A percentile compares a stretch with the other conserved stretches of the same genome.
Conservation (phyloP, 192 early-diverging fungal genomes). For the Backusella psychrophila region DNA sequence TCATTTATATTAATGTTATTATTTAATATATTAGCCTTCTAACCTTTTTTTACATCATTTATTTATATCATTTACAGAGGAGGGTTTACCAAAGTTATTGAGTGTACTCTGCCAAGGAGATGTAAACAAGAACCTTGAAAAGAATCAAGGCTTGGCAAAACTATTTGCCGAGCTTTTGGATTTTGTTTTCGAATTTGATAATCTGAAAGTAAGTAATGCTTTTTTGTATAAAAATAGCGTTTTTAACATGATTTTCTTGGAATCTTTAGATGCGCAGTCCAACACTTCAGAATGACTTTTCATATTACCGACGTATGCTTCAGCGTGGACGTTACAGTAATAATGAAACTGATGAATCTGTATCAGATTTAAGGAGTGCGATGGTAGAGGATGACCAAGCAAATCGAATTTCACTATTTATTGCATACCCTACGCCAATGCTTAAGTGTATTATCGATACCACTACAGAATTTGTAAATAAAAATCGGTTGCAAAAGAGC, state of each 20-base stretch:
- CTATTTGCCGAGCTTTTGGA: constrained; percentile 81
- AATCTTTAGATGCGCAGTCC: constrained; percentile 33
- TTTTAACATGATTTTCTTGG: background rate
- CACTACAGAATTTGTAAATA: constrained; percentile 64
- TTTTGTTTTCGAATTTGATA: constrained; percentile 91
- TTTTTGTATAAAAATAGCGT: background rate
- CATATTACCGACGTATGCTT: constrained; percentile 91
- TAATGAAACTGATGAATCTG: background rate
- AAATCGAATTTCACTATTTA: constrained; percentile 95
- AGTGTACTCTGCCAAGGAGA: constrained; percentile 65
- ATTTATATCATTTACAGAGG: constrained; percentile 37
- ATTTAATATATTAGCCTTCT: background rate
- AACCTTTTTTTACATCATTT: background rate
- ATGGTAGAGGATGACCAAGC: constrained; percentile 84
- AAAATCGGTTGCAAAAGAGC: constrained; percentile 38
- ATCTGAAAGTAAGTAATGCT: constrained; percentile 71
- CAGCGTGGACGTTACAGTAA: constrained; percentile 58
- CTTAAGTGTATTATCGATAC: constrained; percentile 84
- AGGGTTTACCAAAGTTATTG: constrained; percentile 60
- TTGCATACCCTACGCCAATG: constrained; percentile 94
- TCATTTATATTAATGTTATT: background rate
- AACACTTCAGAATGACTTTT: constrained; percentile 93
- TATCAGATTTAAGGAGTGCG: constrained; percentile 52
- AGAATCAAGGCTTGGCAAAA: constrained; percentile 77
- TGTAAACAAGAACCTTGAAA: constrained; percentile 64